phyloP scores from a whole-genome alignment of 495 filamentous ascomycete species.

The Aspergillus sparsus region DNA sequence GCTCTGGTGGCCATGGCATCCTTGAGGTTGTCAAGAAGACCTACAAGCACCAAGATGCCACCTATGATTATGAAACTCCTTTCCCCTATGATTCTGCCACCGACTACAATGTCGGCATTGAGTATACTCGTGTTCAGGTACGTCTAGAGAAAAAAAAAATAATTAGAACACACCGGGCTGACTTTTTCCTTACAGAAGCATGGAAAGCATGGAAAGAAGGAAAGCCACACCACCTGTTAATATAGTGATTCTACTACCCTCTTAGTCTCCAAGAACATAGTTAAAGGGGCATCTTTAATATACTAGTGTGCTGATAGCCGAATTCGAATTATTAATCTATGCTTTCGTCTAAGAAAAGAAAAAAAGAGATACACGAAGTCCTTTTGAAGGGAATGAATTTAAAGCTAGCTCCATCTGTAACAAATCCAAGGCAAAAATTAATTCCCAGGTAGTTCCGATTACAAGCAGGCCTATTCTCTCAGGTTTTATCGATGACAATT shows the following conservation, averaged over 20 bases:
- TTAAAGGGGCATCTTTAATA: too few relatives aligned
- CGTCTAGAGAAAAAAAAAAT: background rate
- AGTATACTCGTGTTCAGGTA: conserved; percentile 26
- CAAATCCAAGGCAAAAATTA: too few relatives aligned
- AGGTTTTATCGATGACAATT: too few relatives aligned
- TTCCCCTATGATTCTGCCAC: conserved; percentile 29
- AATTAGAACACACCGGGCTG: too few relatives aligned
- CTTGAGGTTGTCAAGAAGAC: conserved; percentile 42
- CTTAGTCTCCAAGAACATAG: background rate
- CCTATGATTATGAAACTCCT: conserved; percentile 46
- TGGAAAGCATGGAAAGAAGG: background rate
- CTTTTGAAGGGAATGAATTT: too few relatives aligned
- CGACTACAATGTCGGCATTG: conserved; percentile 22
- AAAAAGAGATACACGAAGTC: too few relatives aligned
- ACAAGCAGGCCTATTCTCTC: too few relatives aligned
- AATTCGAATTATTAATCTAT: too few relatives aligned
- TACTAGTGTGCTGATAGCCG: too few relatives aligned
- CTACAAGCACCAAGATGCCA: conserved; percentile 30
- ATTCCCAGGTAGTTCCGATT: too few relatives aligned
- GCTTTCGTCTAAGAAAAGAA: too few relatives aligned
- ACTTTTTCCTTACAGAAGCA: background rate
- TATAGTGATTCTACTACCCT: background rate
- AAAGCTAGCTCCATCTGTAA: too few relatives aligned
- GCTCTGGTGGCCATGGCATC: conserved; percentile 48
- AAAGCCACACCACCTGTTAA: background rate